Evolutionary conservation across 2,329 filamentous ascomycete genomes (phyloP), one percentile per base, ranked within the genome.

Genomic region (Dactylella cylindrospora): DNA sequence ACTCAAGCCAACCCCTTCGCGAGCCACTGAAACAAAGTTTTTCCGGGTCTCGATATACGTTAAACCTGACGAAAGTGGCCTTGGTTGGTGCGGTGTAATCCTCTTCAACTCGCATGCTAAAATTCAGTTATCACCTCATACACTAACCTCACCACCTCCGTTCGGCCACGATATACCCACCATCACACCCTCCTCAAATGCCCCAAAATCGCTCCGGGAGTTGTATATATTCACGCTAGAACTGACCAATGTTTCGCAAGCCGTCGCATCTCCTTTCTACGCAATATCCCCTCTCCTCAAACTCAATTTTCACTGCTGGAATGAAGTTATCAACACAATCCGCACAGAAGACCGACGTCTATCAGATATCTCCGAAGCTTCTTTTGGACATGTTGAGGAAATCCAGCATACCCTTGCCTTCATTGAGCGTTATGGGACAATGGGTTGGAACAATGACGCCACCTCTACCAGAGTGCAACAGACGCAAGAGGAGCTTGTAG

Each of bases 281-380:
- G 46, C 64, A 2, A 46, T 70, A 3, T 67, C 67, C n/a, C 60
- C 46, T 22, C 60, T 70, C 2, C 46, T 70, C 2, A 66, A 66
- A 12, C 65, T 69, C 4, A 68, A 70, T 33, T 67, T 64, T 22
- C 67, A 67, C 47, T 68, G 64, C 47, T 70, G 69, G 70, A 70
- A 68, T 39, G 55, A 68, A 29, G 67, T 70, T 12, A 69, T 71
- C n/a, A 67, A 66, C 8, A 61, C 66, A 10, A 70, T 70, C 38
- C 62, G 66, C 3, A 66, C 67, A 13, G 68, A 68, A 47, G 69
- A 71, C 44, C 57, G 41, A 7, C 66, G 66, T 13, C 60, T 69
- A 8, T 52, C 66, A 26, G 67, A 68, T n/a, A 68, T 70, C 26
- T 70, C 69, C 9, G 68, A 70, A 22, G 65, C 66, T 1, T 65